Evolutionary conservation across 2,329 filamentous ascomycete genomes (phyloP).

Genomic region (Stemphylium beticola): DNA sequence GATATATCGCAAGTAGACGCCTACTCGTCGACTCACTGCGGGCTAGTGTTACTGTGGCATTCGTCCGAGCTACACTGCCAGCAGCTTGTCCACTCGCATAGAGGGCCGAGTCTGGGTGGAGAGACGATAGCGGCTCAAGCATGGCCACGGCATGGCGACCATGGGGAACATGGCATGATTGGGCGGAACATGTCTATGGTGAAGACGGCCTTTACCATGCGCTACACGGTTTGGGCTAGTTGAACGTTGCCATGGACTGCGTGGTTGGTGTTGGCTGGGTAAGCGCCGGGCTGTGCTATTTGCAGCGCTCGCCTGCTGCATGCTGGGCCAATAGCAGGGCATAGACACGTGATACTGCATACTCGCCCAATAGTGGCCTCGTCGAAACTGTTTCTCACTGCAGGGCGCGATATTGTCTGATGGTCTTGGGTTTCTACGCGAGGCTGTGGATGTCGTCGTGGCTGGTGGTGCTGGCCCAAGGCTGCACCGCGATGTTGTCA

Average conservation of each 20-base stretch:
- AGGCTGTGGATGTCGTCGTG: constrained; percentile 17
- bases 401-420: constrained; percentile 11
- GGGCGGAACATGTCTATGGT: constrained; percentile 26
- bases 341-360: constrained; percentile 30
- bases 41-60: constrained; percentile 39
- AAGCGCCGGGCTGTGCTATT: constrained; percentile 45
- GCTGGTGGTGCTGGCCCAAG: not conserved
- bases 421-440: not conserved
- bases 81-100: constrained; percentile 40
- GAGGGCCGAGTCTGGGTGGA: constrained; percentile 28
- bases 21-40: constrained; percentile 26
- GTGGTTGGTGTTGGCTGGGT: constrained; percentile 40
- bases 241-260: constrained; percentile 28
- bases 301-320: constrained; percentile 30
- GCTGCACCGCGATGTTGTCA: no score
- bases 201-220: constrained; percentile 24
- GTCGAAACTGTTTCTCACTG: constrained; percentile 8
- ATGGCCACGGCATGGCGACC: constrained; percentile 45
- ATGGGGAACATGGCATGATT: constrained; percentile 30
- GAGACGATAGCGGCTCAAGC: constrained; percentile 42
- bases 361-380: constrained; percentile 34
- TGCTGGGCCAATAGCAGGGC: constrained; percentile 33
- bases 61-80: constrained; percentile 35
- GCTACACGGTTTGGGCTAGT: constrained; percentile 30
- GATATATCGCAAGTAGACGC: constrained; percentile 48